These are phyloP conservation scores for Aspergillus spinulosporus DNA, from an alignment of 2,329 filamentous ascomycete genomes.

Conservation along the genomic window DNA sequence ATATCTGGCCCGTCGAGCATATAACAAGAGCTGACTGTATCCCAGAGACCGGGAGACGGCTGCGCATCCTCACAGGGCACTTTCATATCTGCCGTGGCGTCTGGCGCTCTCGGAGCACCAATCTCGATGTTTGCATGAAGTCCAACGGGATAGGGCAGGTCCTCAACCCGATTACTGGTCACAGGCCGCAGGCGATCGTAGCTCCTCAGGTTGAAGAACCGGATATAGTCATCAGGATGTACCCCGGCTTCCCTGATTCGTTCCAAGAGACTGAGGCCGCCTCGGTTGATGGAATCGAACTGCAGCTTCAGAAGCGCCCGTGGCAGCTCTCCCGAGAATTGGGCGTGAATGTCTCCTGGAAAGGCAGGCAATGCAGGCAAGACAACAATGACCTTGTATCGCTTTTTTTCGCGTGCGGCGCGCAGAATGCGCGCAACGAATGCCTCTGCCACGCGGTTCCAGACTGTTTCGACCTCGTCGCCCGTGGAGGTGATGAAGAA, in stretches of 20 bases:
- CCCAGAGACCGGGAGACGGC: background rate
- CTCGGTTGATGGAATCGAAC: background rate
- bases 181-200: background rate
- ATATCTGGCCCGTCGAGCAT: conserved; percentile 1
- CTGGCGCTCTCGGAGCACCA: background rate
- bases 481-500: conserved; percentile 1
- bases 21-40: conserved; percentile 1
- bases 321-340: background rate
- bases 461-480: background rate
- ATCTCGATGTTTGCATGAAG: background rate
- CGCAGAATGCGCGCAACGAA: background rate
- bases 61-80: background rate
- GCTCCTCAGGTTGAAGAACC: conserved; percentile 1
- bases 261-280: background rate
- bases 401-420: background rate
- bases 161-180: background rate
- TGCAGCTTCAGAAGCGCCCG: conserved; percentile 4
- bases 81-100: background rate
- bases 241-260: background rate
- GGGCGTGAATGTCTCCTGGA: background rate
- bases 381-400: conserved; percentile 2
- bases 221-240: background rate
- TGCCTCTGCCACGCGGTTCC: background rate
- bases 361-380: conserved; percentile 3
- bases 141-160: background rate